Evolutionary conservation across 805 yeast species (phyloP), one percentile per base, ranked within the genome.

Genomic region (Limtongozyma cylindracea): DNA sequence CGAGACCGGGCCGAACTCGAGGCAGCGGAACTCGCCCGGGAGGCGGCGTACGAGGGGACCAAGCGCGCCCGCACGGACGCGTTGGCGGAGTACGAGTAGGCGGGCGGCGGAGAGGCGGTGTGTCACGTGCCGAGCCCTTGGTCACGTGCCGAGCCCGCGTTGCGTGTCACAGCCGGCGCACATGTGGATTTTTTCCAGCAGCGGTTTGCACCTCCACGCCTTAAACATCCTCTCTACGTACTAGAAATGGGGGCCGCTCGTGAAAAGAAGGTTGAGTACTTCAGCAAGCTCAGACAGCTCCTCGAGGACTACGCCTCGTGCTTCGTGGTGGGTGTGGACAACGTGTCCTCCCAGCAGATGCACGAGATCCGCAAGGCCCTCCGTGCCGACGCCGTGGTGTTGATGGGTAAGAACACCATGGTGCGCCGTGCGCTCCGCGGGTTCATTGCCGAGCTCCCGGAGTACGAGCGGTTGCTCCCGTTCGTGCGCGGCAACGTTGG

Each of bases 381-480:
- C 48, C 80, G 99, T 65, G 76, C 78, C 39, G 73, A 68, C 30
- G 98, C 88, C 47, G 88, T 76, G 40, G 82, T 88, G 39, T 63
- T 88, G 48, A 88, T 88, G 98, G 99, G 99, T 66, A 88, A 88
- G 76, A 88, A 88, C 94, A 88, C 99, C 69, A 84, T 88, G 96
- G 93, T 88, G 39, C 78, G 99, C 67, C 80, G 96, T 64, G 99
- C 98, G 51, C 62, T 88, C 67, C 80, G 98, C 64, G 88, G 80
- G 45, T 77, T 78, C 71, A 49, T 82, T 40, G 24, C 70, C 45
- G 96, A 84, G 52, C 65, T 77, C 59, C 95, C 96, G 53, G 95
- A 88, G 45, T 74, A 53, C 51, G 98, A 88, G 66, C 80, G 72
- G 56, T 56, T 88, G 45, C 61, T 88, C 57, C 96, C 98, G 39